Evolutionary conservation across 805 yeast species (phyloP).

Genomic region (Kodamaea kaohsiungensis): DNA sequence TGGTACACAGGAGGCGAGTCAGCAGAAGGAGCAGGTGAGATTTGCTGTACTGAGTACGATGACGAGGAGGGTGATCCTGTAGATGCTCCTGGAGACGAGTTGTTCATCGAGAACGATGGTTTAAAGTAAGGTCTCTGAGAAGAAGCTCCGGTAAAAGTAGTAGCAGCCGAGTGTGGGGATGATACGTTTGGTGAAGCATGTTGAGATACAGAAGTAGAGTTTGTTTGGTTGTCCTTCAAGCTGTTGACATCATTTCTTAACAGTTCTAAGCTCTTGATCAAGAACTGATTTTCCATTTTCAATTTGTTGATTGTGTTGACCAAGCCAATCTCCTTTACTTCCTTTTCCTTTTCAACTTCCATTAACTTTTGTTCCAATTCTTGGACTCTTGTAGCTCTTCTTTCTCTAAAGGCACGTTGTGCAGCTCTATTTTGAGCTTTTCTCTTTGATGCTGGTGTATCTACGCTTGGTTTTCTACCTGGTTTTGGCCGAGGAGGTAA

Average conservation of each 20-base stretch:
- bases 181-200: not conserved
- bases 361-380: conserved; percentile 71
- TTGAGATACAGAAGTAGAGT: not conserved
- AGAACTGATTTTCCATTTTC: conserved; percentile 45
- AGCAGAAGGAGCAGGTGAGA: conserved; percentile 56
- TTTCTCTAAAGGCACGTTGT: conserved; percentile 85
- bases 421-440: conserved; percentile 95
- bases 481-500: conserved; percentile 65
- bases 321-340: conserved; percentile 55
- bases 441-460: conserved; percentile 80
- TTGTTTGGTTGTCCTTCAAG: conserved; percentile 15
- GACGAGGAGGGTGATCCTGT: conserved; percentile 17
- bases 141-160: not conserved
- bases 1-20: conserved; percentile 42
- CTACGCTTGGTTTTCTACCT: conserved; percentile 62
- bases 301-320: conserved; percentile 53
- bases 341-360: conserved; percentile 68
- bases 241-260: conserved; percentile 34
- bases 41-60: conserved; percentile 44
- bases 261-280: conserved; percentile 45
- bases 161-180: not conserved
- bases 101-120: conserved; percentile 11
- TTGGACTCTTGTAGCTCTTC: conserved; percentile 78
- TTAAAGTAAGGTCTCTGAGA: conserved; percentile 8
- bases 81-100: conserved; percentile 27